Conservation (phyloP, 345 rosid species). For the Arabidopsis suecica region DNA sequence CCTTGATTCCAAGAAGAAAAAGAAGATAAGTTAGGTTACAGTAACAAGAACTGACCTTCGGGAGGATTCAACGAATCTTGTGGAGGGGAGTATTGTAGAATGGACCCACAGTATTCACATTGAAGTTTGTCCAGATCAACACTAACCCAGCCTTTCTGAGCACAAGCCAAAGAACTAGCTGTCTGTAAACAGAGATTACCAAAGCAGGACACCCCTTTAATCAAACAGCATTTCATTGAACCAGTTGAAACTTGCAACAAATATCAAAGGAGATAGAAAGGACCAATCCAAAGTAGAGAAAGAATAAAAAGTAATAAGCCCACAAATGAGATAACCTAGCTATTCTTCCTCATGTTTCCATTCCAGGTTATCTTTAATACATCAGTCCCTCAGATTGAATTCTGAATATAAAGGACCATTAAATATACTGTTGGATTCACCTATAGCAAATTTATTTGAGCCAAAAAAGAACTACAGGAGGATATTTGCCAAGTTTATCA, state of each 20-base stretch:
- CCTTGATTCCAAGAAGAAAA: neutral
- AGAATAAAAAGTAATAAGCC: slow-evolving; percentile 3
- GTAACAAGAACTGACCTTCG: slow-evolving; percentile 38
- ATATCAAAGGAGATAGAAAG: neutral
- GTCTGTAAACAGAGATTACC: slow-evolving; percentile 36
- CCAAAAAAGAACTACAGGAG: slow-evolving; percentile 10
- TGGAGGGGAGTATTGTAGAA: slow-evolving; percentile 39
- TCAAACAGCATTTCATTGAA: slow-evolving; percentile 21
- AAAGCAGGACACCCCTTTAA: slow-evolving; percentile 19
- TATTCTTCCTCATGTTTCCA: slow-evolving; percentile 1
- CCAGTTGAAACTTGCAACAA: slow-evolving; percentile 19
- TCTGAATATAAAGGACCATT: slow-evolving; percentile 12
- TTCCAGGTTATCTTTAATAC: neutral
- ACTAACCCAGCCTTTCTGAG: slow-evolving; percentile 55
- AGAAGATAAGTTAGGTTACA: slow-evolving; percentile 2
- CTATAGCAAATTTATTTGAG: neutral
- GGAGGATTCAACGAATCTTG: slow-evolving; percentile 30
- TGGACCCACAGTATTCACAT: slow-evolving; percentile 47
- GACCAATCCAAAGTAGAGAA: neutral
- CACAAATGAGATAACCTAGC: slow-evolving; percentile 6
- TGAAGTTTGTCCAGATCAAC: slow-evolving; percentile 46
- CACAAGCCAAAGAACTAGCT: slow-evolving; percentile 50
- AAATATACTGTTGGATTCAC: neutral
- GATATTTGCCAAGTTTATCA: neutral
- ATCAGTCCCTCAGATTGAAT: slow-evolving; percentile 15